phyloP scores from a whole-genome alignment of 371 early-diverging fungal genomes.

The Mortierella sp. region DNA sequence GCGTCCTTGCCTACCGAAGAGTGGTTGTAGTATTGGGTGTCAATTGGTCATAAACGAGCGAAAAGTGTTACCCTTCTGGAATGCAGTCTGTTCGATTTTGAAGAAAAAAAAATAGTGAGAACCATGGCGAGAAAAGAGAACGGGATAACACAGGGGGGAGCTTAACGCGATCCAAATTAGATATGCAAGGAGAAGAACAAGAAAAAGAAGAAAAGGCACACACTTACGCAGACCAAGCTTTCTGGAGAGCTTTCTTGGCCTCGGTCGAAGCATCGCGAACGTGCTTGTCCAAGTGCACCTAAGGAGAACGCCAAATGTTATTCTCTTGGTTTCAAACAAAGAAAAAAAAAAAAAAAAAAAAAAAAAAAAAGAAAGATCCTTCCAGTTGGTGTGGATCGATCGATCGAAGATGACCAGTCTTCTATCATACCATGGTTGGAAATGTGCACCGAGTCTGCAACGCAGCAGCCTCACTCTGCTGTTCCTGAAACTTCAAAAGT shows the following conservation, averaged over 20 bases:
- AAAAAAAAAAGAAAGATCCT: background rate
- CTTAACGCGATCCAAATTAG: background rate
- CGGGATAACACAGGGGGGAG: background rate
- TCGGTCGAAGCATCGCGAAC: slow-evolving; percentile 48
- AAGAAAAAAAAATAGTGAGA: slow-evolving; percentile 22
- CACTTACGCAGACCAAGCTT: slow-evolving; percentile 49
- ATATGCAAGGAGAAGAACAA: background rate
- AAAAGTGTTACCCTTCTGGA: background rate
- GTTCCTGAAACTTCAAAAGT: slow-evolving; percentile 31
- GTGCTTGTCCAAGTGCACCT: slow-evolving; percentile 43
- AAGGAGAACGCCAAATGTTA: background rate
- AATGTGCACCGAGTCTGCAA: slow-evolving; percentile 46
- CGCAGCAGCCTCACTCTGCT: slow-evolving; percentile 34
- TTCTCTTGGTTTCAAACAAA: background rate
- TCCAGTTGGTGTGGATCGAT: too few species aligned
- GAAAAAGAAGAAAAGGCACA: background rate
- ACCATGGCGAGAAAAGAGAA: background rate
- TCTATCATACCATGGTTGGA: slow-evolving; percentile 41
- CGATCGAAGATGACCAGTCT: too few species aligned
- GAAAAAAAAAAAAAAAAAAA: background rate
- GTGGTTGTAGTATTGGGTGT: too few species aligned
- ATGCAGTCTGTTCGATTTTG: slow-evolving; percentile 10
- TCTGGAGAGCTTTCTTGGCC: slow-evolving; percentile 43
- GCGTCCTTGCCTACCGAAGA: too few species aligned
- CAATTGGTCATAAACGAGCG: background rate